Evolutionary conservation across 2,329 filamentous ascomycete genomes (phyloP), one percentile per base, ranked within the genome.

Genomic region (Aureobasidium musti): DNA sequence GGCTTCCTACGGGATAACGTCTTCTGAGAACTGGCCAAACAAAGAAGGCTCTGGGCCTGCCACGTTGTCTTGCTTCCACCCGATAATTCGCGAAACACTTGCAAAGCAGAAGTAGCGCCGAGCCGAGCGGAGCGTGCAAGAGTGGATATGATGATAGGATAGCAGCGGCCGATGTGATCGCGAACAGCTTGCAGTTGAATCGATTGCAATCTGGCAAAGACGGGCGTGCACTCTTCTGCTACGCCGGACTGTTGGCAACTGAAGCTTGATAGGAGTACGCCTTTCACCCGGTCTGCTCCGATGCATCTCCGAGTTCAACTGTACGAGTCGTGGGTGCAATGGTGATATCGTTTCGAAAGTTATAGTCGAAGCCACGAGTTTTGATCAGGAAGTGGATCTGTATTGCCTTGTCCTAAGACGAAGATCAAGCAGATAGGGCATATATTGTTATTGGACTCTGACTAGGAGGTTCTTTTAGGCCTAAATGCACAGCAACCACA

Each of bases 191-290:
- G 54, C n/a, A n/a, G n/a, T n/a, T n/a, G n/a, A n/a, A n/a, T n/a
- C n/a, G n/a, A n/a, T n/a, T n/a, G n/a, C 33, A 23, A 37, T 35
- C 52, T 54, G 37, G 33, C 52, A 33, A n/a, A n/a, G 23, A 59
- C 26, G 56, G 33, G 39, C 56, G 56, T 59, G 56, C 56, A 59
- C 35, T 45, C 33, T 28, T 59, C 56, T 59, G 39, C 39, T 59
- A 59, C 56, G 13, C 56, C 56, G 56, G 56, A 45, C 26, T 33
- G 57, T 61, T 33, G 57, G n/a, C 57, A 45, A n/a, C 43, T 23
- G 57, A 49, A 61, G 57, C n/a, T 61, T 61, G 57, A 49, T 61
- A 33, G 23, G 53, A 57, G 17, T 10, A 13, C 7, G 17, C 5
- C n/a, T 35, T 26, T 21, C 19, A 21, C 30, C 23, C 57, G 19